Percentiles rank a stretch among this genome's conserved stretches.
phyloP scores from a whole-genome alignment of 495 filamentous ascomycete species.

The Podospora anserina region DNA sequence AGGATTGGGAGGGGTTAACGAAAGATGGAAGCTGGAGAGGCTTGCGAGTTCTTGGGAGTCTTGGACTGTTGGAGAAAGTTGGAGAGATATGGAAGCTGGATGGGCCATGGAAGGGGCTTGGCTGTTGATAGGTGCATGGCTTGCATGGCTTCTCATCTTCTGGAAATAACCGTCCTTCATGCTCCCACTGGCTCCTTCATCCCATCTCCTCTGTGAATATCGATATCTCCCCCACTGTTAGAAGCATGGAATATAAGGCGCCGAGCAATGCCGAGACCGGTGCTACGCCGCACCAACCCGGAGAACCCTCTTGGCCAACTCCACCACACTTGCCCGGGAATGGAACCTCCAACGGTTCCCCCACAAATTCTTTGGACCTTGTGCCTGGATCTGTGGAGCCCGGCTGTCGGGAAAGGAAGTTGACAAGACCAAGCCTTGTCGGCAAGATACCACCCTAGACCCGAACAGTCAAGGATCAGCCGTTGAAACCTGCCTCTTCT shows the following conservation, averaged over 20 bases:
- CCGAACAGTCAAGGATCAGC: neutral
- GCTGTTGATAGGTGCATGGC: neutral
- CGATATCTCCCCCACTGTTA: neutral
- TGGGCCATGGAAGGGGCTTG: too few relatives aligned
- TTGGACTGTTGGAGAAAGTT: neutral
- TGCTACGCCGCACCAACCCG: neutral
- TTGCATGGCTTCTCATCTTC: neutral
- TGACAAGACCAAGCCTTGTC: slow-evolving; percentile 12
- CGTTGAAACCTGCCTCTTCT: slow-evolving; percentile 13
- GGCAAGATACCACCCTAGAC: neutral
- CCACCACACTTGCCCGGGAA: slow-evolving; percentile 2
- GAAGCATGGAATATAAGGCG: neutral
- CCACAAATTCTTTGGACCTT: neutral
- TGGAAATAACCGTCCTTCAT: too few relatives aligned
- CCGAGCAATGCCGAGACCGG: neutral
- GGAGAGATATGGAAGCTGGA: neutral
- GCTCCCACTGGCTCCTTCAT: too few relatives aligned
- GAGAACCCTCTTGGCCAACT: neutral
- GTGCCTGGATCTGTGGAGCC: neutral
- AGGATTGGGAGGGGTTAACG: neutral
- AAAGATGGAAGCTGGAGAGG: neutral
- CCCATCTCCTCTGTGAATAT: neutral
- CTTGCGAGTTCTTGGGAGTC: neutral
- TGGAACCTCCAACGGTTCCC: slow-evolving; percentile 9
- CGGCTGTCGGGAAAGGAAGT: slow-evolving; percentile 13